Conservation (phyloP, 768 basidiomycete species). For the Grammothele lineata region DNA sequence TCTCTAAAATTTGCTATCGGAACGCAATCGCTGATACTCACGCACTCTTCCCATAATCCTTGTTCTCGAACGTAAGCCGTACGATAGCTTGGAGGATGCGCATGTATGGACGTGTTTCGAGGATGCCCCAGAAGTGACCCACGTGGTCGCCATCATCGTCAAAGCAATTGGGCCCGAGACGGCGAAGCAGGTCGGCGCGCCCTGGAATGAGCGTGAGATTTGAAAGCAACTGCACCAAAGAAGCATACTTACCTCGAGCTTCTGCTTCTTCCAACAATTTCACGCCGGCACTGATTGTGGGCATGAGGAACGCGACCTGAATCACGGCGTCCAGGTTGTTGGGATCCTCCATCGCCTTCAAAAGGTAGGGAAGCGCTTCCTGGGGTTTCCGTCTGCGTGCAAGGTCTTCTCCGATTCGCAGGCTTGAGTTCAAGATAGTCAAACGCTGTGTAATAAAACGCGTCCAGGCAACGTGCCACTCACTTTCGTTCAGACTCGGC, state of each 20-base stretch:
- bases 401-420: slow-evolving; percentile 35
- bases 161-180: slow-evolving; percentile 33
- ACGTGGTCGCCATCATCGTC: slow-evolving; percentile 32
- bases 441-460: not conserved
- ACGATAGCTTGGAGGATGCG: slow-evolving; percentile 38
- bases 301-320: slow-evolving; percentile 32
- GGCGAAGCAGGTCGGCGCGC: slow-evolving; percentile 23
- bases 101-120: slow-evolving; percentile 44
- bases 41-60: slow-evolving; percentile 32
- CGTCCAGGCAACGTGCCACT: not conserved
- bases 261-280: slow-evolving; percentile 27
- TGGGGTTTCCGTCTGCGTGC: slow-evolving; percentile 29
- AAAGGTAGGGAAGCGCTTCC: slow-evolving; percentile 36
- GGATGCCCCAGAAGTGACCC: slow-evolving; percentile 34
- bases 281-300: slow-evolving; percentile 24
- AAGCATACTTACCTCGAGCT: slow-evolving; percentile 16
- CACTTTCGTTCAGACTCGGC: slow-evolving; percentile 15
- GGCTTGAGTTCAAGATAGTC: slow-evolving; percentile 24
- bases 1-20: not conserved
- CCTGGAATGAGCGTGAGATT: slow-evolving; percentile 17
- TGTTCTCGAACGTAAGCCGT: slow-evolving; percentile 30
- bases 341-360: slow-evolving; percentile 35
- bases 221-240: not conserved
- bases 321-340: slow-evolving; percentile 39
- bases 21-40: too few species aligned